Percentiles rank a stretch among this genome's conserved stretches.
Conservation (phyloP, 108 stramenopile species). For the Hondaea fermentalgiana region DNA sequence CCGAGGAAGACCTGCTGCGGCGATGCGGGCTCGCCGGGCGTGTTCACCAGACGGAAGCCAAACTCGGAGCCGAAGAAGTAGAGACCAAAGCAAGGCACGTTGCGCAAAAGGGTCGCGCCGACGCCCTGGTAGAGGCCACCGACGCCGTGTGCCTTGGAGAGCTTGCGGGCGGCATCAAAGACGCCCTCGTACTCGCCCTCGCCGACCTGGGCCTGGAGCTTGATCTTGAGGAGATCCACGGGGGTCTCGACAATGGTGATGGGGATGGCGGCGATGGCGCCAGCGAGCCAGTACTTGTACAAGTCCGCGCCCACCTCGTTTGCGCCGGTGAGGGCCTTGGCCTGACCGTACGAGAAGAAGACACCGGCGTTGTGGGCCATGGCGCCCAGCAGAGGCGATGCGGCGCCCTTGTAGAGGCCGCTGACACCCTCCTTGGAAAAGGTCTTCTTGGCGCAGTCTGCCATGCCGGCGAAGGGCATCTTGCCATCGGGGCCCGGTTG, state of each 20-base stretch:
- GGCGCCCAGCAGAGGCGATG: constrained; percentile 32
- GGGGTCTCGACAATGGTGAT: constrained; percentile 39
- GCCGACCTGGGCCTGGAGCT: constrained; percentile 43
- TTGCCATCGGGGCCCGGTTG: constrained; percentile 2
- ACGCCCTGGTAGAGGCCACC: constrained; percentile 34
- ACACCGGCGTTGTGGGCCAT: constrained; percentile 46
- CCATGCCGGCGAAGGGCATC: constrained; percentile 1
- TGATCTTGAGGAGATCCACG: constrained; percentile 42
- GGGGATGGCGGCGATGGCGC: constrained; percentile 35
- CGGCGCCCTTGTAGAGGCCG: constrained; percentile 36
- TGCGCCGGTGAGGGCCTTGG: constrained; percentile 29
- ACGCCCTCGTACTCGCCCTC: constrained; percentile 30
- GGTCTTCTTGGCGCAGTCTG: constrained; percentile 12
- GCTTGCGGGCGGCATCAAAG: constrained; percentile 29
- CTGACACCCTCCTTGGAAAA: neutral
- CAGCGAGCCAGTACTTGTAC: constrained; percentile 31
- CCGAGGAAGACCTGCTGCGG: constrained; percentile 5
- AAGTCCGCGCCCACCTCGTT: constrained; percentile 28
- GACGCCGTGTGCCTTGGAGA: constrained; percentile 24
- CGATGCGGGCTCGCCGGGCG: neutral
- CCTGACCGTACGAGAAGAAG: constrained; percentile 45
- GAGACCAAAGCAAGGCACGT: constrained; percentile 38
- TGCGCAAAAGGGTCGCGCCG: constrained; percentile 27
- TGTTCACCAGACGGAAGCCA: neutral
- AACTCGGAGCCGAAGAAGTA: constrained; percentile 43